Percentiles rank a stretch among this genome's conserved stretches.
phyloP scores from a whole-genome alignment of 1,284 basidiomycete species.

The Ceratobasidium sp. region DNA sequence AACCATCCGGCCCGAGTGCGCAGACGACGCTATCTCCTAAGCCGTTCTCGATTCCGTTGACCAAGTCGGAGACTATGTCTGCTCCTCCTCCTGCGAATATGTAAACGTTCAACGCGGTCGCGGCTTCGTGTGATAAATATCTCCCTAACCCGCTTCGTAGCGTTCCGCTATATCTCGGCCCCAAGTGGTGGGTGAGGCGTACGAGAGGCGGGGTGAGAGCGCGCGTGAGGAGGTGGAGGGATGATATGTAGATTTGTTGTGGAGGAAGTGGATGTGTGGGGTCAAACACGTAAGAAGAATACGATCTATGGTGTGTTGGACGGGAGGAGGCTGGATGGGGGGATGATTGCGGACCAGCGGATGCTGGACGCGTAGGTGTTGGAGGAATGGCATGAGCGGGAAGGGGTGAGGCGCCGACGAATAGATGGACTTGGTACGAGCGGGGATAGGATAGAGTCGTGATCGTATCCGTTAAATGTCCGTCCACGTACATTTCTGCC shows the following conservation, averaged over 20 bases:
- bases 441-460: slow-evolving; percentile 51
- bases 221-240: slow-evolving; percentile 67
- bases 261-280: slow-evolving; percentile 5
- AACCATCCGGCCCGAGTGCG: slow-evolving; percentile 59
- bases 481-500: slow-evolving; percentile 76
- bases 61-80: slow-evolving; percentile 50
- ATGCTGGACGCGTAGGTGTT: too few relatives aligned
- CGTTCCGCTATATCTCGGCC: slow-evolving; percentile 74
- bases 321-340: neutral
- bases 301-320: slow-evolving; percentile 26
- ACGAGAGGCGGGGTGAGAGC: slow-evolving; percentile 74
- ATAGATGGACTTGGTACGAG: slow-evolving; percentile 23
- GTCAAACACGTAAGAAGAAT: slow-evolving; percentile 33
- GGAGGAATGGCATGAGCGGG: too few relatives aligned
- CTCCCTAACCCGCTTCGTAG: slow-evolving; percentile 73
- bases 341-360: too few relatives aligned
- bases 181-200: slow-evolving; percentile 77
- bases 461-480: slow-evolving; percentile 68
- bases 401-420: slow-evolving; percentile 25
- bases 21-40: slow-evolving; percentile 61
- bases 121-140: slow-evolving; percentile 81
- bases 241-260: slow-evolving; percentile 52
- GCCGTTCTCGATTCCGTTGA: slow-evolving; percentile 63
- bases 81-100: slow-evolving; percentile 54
- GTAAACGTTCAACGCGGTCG: slow-evolving; percentile 78